phyloP scores from a whole-genome alignment of 228 moss, liverwort and hornwort species.

The Sphagnum magellanicum region DNA sequence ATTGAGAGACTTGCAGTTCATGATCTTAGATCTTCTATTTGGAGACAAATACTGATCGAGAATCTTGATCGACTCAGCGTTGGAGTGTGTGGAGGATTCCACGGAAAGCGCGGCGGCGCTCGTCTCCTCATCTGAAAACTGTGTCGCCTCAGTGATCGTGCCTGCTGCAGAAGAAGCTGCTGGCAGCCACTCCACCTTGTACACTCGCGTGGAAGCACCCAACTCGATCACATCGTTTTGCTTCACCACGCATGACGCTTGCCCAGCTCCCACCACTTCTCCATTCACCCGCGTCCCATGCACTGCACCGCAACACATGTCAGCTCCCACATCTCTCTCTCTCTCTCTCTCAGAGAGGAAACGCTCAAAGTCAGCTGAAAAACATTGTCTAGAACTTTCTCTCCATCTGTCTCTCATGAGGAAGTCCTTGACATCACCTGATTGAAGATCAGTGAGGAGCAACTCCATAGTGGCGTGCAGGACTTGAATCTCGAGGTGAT shows the following conservation, averaged over 20 bases:
- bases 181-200: slow-evolving; percentile 55
- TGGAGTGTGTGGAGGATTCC: slow-evolving; percentile 15
- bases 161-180: too few relatives aligned
- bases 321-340: neutral
- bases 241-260: slow-evolving; percentile 25
- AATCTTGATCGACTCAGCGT: slow-evolving; percentile 11
- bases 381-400: neutral
- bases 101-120: slow-evolving; percentile 3
- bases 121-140: neutral
- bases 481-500: slow-evolving; percentile 67
- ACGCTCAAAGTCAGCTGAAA: neutral
- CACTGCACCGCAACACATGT: slow-evolving; percentile 17
- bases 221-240: slow-evolving; percentile 40
- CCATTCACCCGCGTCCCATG: slow-evolving; percentile 76
- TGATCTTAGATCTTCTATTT: slow-evolving; percentile 13
- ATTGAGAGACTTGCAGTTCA: slow-evolving; percentile 17
- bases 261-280: slow-evolving; percentile 25
- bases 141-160: slow-evolving; percentile 5
- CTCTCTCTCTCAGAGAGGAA: neutral
- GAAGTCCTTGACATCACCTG: slow-evolving; percentile 24
- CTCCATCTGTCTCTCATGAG: neutral
- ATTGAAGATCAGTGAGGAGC: slow-evolving; percentile 59
- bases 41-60: slow-evolving; percentile 26
- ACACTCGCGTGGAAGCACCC: slow-evolving; percentile 65
- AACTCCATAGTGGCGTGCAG: slow-evolving; percentile 54